Percentiles rank a stretch among this genome's conserved stretches.
phyloP scores from a whole-genome alignment of 2,329 filamentous ascomycete genomes.

The Seiridium unicorne region DNA sequence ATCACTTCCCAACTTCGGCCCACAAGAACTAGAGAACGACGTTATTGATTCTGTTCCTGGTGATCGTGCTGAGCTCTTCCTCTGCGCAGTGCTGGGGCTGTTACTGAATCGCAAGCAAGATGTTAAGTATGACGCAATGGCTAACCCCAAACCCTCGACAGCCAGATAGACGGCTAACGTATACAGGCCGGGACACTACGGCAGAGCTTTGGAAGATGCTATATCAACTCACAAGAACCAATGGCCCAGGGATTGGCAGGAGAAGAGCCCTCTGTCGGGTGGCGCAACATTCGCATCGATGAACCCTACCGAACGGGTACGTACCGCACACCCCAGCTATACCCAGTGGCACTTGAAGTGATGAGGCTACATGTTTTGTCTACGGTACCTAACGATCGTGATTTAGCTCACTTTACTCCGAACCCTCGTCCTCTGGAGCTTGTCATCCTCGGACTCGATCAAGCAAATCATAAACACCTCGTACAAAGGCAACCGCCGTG shows the following conservation, averaged over 20 bases:
- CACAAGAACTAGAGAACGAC: slow-evolving; percentile 90
- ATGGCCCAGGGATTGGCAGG: slow-evolving; percentile 84
- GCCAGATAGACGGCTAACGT: slow-evolving; percentile 15
- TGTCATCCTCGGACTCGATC: slow-evolving; percentile 83
- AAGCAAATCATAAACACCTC: slow-evolving; percentile 79
- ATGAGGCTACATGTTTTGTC: neutral
- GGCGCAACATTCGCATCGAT: slow-evolving; percentile 80
- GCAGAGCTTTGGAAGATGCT: slow-evolving; percentile 90
- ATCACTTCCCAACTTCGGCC: slow-evolving; percentile 84
- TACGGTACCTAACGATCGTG: slow-evolving; percentile 13
- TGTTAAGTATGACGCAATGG: slow-evolving; percentile 73
- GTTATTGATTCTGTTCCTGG: slow-evolving; percentile 76
- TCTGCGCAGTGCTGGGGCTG: slow-evolving; percentile 85
- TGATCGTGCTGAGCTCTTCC: slow-evolving; percentile 79
- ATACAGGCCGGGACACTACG: slow-evolving; percentile 82
- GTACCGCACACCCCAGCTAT: slow-evolving; percentile 17
- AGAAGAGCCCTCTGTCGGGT: slow-evolving; percentile 78
- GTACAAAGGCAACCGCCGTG: slow-evolving; percentile 85
- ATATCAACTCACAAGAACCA: slow-evolving; percentile 80
- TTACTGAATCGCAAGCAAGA: slow-evolving; percentile 97
- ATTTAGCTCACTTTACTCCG: slow-evolving; percentile 76
- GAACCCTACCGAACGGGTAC: slow-evolving; percentile 77
- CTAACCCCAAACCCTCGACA: neutral
- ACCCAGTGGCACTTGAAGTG: neutral
- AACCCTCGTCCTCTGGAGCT: slow-evolving; percentile 82